A percentile compares a stretch with the other conserved stretches of the same genome.
Conservation (phyloP, 345 rosid genomes). For the Salix dunnii region DNA sequence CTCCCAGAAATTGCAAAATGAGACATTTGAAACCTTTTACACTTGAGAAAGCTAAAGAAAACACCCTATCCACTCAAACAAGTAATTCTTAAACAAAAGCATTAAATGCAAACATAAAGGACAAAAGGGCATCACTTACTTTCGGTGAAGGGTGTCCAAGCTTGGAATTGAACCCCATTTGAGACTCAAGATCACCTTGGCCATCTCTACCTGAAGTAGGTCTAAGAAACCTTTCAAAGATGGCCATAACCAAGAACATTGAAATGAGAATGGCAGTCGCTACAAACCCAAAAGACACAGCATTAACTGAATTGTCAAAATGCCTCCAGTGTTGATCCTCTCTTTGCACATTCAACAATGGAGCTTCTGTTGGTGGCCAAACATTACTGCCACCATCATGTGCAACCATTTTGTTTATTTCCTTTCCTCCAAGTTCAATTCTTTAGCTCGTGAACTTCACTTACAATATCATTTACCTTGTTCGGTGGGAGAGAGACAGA, state of each 20-base stretch:
- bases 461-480: slow-evolving; percentile 25
- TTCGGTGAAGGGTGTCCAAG: slow-evolving; percentile 72
- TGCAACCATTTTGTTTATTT: slow-evolving; percentile 23
- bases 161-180: slow-evolving; percentile 51
- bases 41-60: not conserved
- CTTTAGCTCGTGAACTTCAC: not conserved
- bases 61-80: not conserved
- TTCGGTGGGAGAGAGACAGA: not conserved
- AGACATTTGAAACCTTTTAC: not conserved
- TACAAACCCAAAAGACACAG: slow-evolving; percentile 80
- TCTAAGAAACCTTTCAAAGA: slow-evolving; percentile 70
- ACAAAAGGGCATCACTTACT: slow-evolving; percentile 21
- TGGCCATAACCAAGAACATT: slow-evolving; percentile 78
- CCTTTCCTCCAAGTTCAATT: not conserved
- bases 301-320: slow-evolving; percentile 74
- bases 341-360: slow-evolving; percentile 40
- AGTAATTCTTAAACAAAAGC: not conserved
- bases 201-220: slow-evolving; percentile 26
- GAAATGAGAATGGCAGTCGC: slow-evolving; percentile 81
- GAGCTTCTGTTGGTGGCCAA: slow-evolving; percentile 78
- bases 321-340: slow-evolving; percentile 53
- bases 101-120: not conserved
- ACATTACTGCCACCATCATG: slow-evolving; percentile 14
- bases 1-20: not conserved
- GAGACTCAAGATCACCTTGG: slow-evolving; percentile 55